Percentiles rank a stretch among this genome's conserved stretches.
Conservation (phyloP, 2,329 filamentous ascomycete species). For the Fusarium haematococcum region DNA sequence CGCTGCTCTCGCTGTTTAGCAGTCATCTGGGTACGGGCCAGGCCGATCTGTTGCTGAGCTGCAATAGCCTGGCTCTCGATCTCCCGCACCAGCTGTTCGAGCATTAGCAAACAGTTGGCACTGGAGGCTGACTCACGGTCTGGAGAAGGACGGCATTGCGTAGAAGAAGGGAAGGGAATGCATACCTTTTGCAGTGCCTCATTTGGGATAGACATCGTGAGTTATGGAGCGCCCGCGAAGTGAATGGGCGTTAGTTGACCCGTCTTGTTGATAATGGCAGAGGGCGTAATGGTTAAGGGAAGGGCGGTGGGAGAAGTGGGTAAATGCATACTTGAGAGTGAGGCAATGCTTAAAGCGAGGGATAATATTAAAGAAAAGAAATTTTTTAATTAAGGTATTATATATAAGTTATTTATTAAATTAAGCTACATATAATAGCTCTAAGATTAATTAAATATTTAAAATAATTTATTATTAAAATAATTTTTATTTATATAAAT, state of each 20-base stretch:
- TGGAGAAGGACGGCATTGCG: not conserved
- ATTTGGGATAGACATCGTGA: conserved; percentile 88
- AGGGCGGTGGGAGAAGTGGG: not conserved
- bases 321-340: not conserved
- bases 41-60: conserved; percentile 90
- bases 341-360: not conserved
- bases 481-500: too few species aligned
- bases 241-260: not conserved
- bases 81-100: conserved; percentile 82
- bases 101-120: not conserved
- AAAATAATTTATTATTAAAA: too few species aligned
- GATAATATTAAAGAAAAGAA: not conserved
- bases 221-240: not conserved
- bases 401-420: too few species aligned
- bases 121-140: not conserved
- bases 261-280: not conserved
- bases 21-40: conserved; percentile 86
- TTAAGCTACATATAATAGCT: too few species aligned
- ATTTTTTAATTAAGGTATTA: too few species aligned
- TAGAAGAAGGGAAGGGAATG: not conserved
- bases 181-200: conserved; percentile 92
- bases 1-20: conserved; percentile 90
- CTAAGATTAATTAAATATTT: too few species aligned
- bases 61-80: conserved; percentile 90
- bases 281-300: not conserved